Conservation (phyloP, 2,329 filamentous ascomycete species). For the Didymella arachidicola region DNA sequence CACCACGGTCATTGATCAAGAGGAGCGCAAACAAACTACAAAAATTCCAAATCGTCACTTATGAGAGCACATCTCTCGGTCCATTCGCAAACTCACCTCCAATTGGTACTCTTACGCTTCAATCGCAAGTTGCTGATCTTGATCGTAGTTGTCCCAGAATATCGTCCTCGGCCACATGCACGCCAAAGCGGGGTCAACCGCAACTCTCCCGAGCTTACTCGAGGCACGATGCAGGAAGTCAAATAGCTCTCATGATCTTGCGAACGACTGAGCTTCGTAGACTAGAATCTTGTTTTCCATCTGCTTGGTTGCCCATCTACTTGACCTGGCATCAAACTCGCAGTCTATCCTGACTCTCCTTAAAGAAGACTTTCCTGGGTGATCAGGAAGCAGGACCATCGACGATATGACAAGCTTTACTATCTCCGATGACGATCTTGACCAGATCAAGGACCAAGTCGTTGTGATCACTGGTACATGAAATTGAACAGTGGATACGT, state of each 20-base stretch:
- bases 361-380: neutral
- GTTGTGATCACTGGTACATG: slow-evolving; percentile 61
- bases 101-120: neutral
- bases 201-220: slow-evolving; percentile 9
- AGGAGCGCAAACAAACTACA: neutral
- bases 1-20: neutral
- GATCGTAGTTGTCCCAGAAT: neutral
- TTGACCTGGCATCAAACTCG: neutral
- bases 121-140: neutral
- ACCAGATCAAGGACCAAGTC: slow-evolving; percentile 58
- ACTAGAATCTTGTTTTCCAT: neutral
- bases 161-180: slow-evolving; percentile 4
- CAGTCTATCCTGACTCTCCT: neutral
- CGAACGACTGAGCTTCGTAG: neutral
- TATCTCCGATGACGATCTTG: slow-evolving; percentile 57
- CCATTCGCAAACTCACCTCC: neutral
- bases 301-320: neutral
- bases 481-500: neutral
- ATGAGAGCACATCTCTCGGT: neutral
- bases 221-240: slow-evolving; percentile 4
- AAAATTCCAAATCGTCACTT: neutral
- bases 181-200: slow-evolving; percentile 18
- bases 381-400: neutral
- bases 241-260: neutral
- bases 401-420: slow-evolving; percentile 50